Conservation (phyloP, 129 eudicot species). For the Flaveria bidentis region DNA sequence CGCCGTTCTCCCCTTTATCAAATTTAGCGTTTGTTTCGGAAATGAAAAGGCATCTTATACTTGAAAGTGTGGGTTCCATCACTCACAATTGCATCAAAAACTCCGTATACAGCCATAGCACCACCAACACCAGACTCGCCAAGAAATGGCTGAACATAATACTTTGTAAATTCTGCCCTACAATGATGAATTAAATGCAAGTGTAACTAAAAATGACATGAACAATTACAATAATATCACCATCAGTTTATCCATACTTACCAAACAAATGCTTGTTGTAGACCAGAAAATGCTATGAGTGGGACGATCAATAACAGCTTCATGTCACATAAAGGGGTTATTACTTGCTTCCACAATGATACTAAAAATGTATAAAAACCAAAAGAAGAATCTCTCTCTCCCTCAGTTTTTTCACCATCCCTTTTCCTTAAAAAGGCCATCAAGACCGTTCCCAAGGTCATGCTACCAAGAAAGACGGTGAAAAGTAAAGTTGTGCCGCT, state of each 20-base stretch:
- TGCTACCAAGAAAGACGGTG: slow-evolving; percentile 70
- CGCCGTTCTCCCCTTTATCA: background rate
- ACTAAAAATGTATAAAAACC: slow-evolving; percentile 42
- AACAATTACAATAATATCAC: slow-evolving; percentile 9
- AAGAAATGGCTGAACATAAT: slow-evolving; percentile 74
- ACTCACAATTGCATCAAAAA: slow-evolving; percentile 93
- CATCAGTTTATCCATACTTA: slow-evolving; percentile 34
- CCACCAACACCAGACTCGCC: slow-evolving; percentile 97
- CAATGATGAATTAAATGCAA: slow-evolving; percentile 20
- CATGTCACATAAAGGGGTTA: slow-evolving; percentile 62
- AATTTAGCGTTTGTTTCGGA: background rate
- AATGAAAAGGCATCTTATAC: background rate
- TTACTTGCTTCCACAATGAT: slow-evolving; percentile 54
- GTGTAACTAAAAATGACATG: slow-evolving; percentile 24
- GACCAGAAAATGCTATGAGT: slow-evolving; percentile 90
- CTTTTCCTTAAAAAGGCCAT: slow-evolving; percentile 88
- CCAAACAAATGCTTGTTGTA: slow-evolving; percentile 99
- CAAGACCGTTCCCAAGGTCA: slow-evolving; percentile 79
- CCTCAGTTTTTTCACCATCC: slow-evolving; percentile 60
- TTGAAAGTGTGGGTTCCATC: slow-evolving; percentile 6
- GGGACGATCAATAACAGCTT: slow-evolving; percentile 82
- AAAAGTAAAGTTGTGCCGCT: slow-evolving; percentile 82
- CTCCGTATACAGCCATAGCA: slow-evolving; percentile 94
- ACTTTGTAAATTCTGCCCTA: slow-evolving; percentile 92
- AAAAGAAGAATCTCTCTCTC: slow-evolving; percentile 42